Base-by-base conservation (phyloP, 345 rosid genomes). In the Erucastrum elatum region DNA sequence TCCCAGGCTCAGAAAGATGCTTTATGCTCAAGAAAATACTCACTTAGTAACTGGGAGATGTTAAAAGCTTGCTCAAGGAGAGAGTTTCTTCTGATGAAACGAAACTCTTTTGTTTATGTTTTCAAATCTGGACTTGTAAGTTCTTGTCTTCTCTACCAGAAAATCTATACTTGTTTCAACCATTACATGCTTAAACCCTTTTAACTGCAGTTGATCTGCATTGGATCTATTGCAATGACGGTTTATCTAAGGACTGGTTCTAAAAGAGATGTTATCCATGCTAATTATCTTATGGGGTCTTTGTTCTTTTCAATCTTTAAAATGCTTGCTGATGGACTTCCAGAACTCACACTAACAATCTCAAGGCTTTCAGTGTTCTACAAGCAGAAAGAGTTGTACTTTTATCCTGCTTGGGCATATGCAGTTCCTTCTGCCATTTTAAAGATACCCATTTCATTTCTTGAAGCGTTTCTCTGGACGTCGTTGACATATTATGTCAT, bases 361-460 rank as follows among this genome's bases (percentile, higher is more conserved):
- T 68, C 61, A 4, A 86, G 89, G 34, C 83, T 88, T 34, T 84
- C 87, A 0, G 83, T 85, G 5, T 71, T 86, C 44, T 55, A 82
- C 83, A 88, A 84, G 67, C 90, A 88, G 51, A 82, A 80, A 49
- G 82, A 72, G 37, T 76, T 80, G 8, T 70, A 63, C 33, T 71
- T 85, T 34, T 85, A 84, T 62, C 88, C 87, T 5, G 83, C 89
- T 5, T 88, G 91, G 91, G 84, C 89, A 4, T 88, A 77, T 62
- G 78, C 89, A 17, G 34, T 86, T 17, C 88, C 91, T 13, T 83
- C 89, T 5, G 81, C 79, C 35, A 37, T 88, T 31, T 68, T 84
- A 15, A 84, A 82, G 70, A 79, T 86, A 49, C 91, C 91, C 1
- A 62, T 85, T 71, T 85, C 87, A 17, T 34, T 84, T 10, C 46